phyloP scores from a whole-genome alignment of 1,284 basidiomycete genomes.

The Puccinia novopanici region DNA sequence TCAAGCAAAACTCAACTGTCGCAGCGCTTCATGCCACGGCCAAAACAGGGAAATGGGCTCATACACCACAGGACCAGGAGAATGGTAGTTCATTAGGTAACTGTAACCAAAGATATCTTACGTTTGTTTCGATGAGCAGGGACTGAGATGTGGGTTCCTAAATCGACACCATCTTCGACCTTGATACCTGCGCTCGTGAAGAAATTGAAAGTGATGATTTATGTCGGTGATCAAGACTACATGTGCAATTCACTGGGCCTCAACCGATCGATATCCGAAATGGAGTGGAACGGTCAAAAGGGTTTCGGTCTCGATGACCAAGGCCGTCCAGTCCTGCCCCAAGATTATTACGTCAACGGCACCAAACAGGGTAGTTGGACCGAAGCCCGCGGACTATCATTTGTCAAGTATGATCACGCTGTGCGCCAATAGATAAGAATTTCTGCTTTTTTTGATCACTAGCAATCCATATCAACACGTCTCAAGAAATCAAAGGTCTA shows the following conservation, averaged over 20 bases:
- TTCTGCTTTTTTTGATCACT: neutral
- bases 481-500: neutral
- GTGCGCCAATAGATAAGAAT: neutral
- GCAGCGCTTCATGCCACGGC: constrained; percentile 74
- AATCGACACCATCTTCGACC: constrained; percentile 72
- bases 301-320: constrained; percentile 66
- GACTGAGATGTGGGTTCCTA: constrained; percentile 53
- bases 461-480: neutral
- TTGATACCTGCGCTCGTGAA: constrained; percentile 77
- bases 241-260: constrained; percentile 67
- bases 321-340: neutral
- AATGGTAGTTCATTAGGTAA: constrained; percentile 58
- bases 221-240: constrained; percentile 90
- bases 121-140: neutral
- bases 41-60: constrained; percentile 80
- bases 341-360: constrained; percentile 75
- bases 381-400: constrained; percentile 83
- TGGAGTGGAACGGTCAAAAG: constrained; percentile 57
- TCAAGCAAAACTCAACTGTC: constrained; percentile 70
- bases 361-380: constrained; percentile 86
- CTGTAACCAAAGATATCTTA: neutral
- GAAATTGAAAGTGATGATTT: constrained; percentile 79
- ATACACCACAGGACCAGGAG: constrained; percentile 70
- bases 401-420: constrained; percentile 62
- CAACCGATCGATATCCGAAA: constrained; percentile 39